Base-by-base conservation (phyloP, 163 green algal genomes). In the Chlorella variabilis region DNA sequence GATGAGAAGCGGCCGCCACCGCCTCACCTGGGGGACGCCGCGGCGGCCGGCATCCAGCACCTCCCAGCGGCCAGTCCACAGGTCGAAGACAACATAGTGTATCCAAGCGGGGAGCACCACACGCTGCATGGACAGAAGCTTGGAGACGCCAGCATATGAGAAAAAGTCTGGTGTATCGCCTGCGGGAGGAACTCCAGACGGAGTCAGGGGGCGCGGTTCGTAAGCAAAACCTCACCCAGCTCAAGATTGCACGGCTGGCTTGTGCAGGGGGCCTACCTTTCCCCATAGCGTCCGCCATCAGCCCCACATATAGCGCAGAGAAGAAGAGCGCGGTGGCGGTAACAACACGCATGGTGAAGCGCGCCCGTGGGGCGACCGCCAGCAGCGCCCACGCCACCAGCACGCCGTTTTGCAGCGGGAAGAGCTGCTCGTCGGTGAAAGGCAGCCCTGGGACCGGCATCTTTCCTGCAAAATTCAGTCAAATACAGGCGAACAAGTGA, bases 41-140 rank as follows among this genome's bases (percentile, higher is more conserved):
- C 56, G 73, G 21, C 34, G n/a, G 27, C 17, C 27, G 21, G 73
- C 56, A 45, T 80, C 73, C 38, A 80, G 1, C n/a, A 70, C 56
- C 39, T 80, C 73, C 73, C 73, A 80, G n/a, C 73, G 56, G 0
- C 38, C 73, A 38, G 49, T 41, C 56, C 56, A 80, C 38, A 80
- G 51, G 39, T 80, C 73, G 34, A 80, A 80, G 1, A 45, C 73
- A 27, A 67, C 56, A 58, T 71, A 80, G 73, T 80, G 73, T 4
- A 61, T 27, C 73, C 73, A 80, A 56, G 73, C 73, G n/a, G 56
- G 56, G 27, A 80, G 38, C 23, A 80, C 73, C 9, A 27, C 38
- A 18, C 27, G 21, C n/a, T 27, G 73, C 15, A 17, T 80, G 56
- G 25, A 31, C 56, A 80, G 73, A 36, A 80, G 73, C 38, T 31